A percentile compares a stretch with the other conserved stretches of the same genome.
phyloP scores from a whole-genome alignment of 129 eudicot genomes.

The Rutidosis leptorrhynchoides region DNA sequence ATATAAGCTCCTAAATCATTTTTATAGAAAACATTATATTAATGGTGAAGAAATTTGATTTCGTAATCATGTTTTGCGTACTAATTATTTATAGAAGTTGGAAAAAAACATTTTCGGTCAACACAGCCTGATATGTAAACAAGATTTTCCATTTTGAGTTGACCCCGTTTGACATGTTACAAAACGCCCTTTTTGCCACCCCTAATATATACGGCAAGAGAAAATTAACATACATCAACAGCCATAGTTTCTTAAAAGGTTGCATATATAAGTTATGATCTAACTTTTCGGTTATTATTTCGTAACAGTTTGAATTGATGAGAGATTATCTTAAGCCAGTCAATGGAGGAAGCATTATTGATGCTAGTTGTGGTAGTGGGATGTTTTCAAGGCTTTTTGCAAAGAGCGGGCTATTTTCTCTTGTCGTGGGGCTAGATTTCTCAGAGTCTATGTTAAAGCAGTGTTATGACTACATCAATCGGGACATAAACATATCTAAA shows the following conservation, averaged over 20 bases:
- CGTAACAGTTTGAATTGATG: conserved; percentile 75
- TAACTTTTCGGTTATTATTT: neutral
- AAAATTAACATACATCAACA: neutral
- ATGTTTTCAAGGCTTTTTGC: conserved; percentile 83
- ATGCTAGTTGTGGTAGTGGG: conserved; percentile 98
- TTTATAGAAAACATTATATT: neutral
- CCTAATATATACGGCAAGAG: neutral
- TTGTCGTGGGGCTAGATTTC: conserved; percentile 79
- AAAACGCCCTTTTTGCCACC: neutral
- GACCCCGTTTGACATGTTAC: neutral
- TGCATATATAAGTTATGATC: neutral
- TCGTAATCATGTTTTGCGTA: neutral
- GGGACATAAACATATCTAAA: conserved; percentile 70
- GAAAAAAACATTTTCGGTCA: neutral
- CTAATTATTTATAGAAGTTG: neutral
- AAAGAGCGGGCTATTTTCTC: conserved; percentile 73
- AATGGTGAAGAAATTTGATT: neutral
- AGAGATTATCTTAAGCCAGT: conserved; percentile 76
- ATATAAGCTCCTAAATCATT: conserved; percentile 2
- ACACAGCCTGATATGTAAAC: neutral
- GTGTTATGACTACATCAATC: conserved; percentile 62
- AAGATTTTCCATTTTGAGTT: neutral
- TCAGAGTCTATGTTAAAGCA: conserved; percentile 82
- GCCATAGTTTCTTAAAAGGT: neutral
- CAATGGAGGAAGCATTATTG: conserved; percentile 77